Evolutionary conservation across 345 rosid species (phyloP).

Genomic region (Mercurialis annua): DNA sequence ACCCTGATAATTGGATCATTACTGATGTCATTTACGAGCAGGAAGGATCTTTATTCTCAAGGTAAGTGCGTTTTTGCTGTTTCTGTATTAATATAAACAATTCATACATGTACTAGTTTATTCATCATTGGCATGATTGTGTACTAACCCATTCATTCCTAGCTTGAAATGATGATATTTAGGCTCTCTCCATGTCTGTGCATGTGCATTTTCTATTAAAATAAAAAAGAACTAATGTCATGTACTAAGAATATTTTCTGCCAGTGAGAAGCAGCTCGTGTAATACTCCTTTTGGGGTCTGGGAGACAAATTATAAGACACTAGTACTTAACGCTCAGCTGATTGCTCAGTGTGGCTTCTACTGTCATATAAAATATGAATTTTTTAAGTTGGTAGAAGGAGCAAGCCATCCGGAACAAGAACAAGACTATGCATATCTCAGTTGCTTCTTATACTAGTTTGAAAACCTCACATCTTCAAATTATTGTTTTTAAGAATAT

Average conservation of each 20-base stretch:
- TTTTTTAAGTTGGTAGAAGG: not conserved
- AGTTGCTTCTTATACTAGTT: not conserved
- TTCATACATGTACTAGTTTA: not conserved
- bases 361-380: not conserved
- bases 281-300: not conserved
- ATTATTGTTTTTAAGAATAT: not conserved
- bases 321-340: not conserved
- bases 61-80: slow-evolving; percentile 37
- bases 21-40: slow-evolving; percentile 86
- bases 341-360: not conserved
- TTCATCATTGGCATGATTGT: not conserved
- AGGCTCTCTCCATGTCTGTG: not conserved
- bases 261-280: not conserved
- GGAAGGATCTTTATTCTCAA: slow-evolving; percentile 78
- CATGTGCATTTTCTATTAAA: not conserved
- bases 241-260: not conserved
- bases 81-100: not conserved
- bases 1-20: slow-evolving; percentile 98
- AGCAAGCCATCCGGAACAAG: not conserved
- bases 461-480: too few relatives aligned
- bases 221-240: not conserved
- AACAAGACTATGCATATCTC: not conserved
- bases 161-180: not conserved
- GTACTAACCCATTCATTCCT: not conserved
- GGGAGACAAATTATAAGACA: not conserved